Conservation (phyloP, 2,329 filamentous ascomycete genomes). For the Bipolaris oryzae region DNA sequence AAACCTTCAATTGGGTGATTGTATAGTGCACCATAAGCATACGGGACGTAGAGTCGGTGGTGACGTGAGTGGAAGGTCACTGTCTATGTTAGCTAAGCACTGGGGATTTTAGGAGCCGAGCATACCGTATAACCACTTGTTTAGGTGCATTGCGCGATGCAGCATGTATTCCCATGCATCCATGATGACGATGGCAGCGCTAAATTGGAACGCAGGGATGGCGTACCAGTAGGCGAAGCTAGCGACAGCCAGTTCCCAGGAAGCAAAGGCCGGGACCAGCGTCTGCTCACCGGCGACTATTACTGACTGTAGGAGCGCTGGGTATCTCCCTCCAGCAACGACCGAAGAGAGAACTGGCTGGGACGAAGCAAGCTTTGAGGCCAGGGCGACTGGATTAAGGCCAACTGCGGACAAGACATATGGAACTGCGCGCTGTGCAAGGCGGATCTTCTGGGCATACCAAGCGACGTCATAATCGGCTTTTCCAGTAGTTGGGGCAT, state of each 20-base stretch:
- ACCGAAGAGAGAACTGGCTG: constrained; percentile 77
- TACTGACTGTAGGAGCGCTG: constrained; percentile 67
- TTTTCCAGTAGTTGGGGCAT: constrained; percentile 73
- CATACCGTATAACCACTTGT: constrained; percentile 95
- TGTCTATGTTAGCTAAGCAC: constrained; percentile 45
- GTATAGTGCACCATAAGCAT: constrained; percentile 95
- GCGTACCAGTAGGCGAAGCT: constrained; percentile 79
- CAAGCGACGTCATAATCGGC: constrained; percentile 86
- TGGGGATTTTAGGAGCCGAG: constrained; percentile 27
- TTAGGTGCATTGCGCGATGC: constrained; percentile 95
- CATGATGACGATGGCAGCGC: constrained; percentile 74
- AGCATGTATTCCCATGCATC: constrained; percentile 99
- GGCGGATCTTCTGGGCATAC: constrained; percentile 82
- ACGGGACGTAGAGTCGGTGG: constrained; percentile 95
- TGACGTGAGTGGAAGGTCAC: constrained; percentile 92
- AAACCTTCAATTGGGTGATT: constrained; percentile 96
- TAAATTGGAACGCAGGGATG: constrained; percentile 79
- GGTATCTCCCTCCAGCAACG: constrained; percentile 81
- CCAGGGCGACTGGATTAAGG: constrained; percentile 75
- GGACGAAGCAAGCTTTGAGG: constrained; percentile 72
- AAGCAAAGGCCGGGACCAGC: constrained; percentile 73
- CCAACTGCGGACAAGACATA: constrained; percentile 72
- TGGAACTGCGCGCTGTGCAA: constrained; percentile 80
- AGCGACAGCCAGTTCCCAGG: constrained; percentile 79
- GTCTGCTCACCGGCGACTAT: constrained; percentile 57